Conservation (phyloP, 495 filamentous ascomycete species). For the Penicillium paradoxum region DNA sequence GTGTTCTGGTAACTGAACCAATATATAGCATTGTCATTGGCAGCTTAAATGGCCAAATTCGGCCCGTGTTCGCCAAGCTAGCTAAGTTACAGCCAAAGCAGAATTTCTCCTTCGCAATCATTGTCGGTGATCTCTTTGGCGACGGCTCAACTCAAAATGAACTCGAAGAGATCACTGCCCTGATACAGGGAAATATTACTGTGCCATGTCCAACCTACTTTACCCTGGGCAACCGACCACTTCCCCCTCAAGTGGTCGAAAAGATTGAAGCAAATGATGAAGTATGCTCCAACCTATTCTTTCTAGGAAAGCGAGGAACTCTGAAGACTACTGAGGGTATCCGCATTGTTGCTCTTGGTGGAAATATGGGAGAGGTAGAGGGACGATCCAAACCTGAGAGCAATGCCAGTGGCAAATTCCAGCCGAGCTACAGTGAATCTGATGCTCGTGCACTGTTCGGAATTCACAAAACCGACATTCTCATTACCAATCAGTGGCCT, state of each 20-base stretch:
- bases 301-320: slow-evolving; percentile 74
- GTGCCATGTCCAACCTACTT: slow-evolving; percentile 86
- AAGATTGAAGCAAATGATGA: slow-evolving; percentile 73
- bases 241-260: slow-evolving; percentile 65
- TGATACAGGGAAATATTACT: slow-evolving; percentile 64
- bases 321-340: slow-evolving; percentile 89
- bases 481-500: slow-evolving; percentile 86
- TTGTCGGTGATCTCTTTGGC: slow-evolving; percentile 77
- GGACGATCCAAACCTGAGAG: slow-evolving; percentile 19
- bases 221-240: slow-evolving; percentile 59
- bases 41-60: slow-evolving; percentile 67
- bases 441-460: slow-evolving; percentile 72
- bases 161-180: slow-evolving; percentile 50
- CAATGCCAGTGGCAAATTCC: slow-evolving; percentile 23
- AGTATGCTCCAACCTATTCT: slow-evolving; percentile 82
- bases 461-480: slow-evolving; percentile 71
- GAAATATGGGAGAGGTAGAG: slow-evolving; percentile 30
- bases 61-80: slow-evolving; percentile 70
- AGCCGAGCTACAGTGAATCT: slow-evolving; percentile 56
- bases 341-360: slow-evolving; percentile 76
- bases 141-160: slow-evolving; percentile 46
- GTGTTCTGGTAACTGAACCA: slow-evolving; percentile 5
- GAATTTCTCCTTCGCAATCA: slow-evolving; percentile 74
- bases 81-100: slow-evolving; percentile 76
- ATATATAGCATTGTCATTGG: slow-evolving; percentile 70